Evolutionary conservation across 345 rosid species (phyloP).

Genomic region (Reutealis trisperma): DNA sequence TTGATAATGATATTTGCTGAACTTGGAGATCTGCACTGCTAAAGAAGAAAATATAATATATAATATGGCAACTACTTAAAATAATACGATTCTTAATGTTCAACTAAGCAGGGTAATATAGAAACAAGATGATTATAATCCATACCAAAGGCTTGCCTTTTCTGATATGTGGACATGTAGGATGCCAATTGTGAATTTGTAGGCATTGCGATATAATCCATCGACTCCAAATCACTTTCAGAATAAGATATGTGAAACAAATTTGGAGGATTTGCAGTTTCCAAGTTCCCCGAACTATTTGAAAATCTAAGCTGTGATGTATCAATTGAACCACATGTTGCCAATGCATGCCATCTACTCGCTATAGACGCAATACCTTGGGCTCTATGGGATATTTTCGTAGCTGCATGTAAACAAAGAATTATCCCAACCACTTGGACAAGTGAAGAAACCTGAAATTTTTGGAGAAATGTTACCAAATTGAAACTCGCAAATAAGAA

Average conservation of each 20-base stretch:
- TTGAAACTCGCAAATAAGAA: no score
- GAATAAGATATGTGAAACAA: constrained; percentile 46
- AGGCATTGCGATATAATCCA: constrained; percentile 66
- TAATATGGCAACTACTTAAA: background rate
- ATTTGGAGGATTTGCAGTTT: constrained; percentile 30
- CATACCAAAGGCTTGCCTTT: constrained; percentile 86
- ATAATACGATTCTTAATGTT: background rate
- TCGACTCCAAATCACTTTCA: constrained; percentile 82
- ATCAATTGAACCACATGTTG: constrained; percentile 57
- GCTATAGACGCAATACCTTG: constrained; percentile 69
- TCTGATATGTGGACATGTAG: constrained; percentile 67
- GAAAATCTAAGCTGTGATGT: constrained; percentile 50
- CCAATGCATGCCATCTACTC: constrained; percentile 87
- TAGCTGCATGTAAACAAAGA: constrained; percentile 83
- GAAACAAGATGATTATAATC: constrained; percentile 7
- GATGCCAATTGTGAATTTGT: constrained; percentile 59
- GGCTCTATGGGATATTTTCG: constrained; percentile 88
- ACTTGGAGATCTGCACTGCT: background rate
- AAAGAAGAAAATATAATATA: no score
- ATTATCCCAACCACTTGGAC: constrained; percentile 86
- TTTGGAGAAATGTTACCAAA: constrained; percentile 1
- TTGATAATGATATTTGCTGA: background rate
- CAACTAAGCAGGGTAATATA: background rate
- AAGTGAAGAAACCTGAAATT: constrained; percentile 66
- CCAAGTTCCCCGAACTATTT: constrained; percentile 52